Evolutionary conservation across 768 basidiomycete species (phyloP), one percentile per base, ranked within the genome.

Genomic region (Rhizopogon vesiculosus): DNA sequence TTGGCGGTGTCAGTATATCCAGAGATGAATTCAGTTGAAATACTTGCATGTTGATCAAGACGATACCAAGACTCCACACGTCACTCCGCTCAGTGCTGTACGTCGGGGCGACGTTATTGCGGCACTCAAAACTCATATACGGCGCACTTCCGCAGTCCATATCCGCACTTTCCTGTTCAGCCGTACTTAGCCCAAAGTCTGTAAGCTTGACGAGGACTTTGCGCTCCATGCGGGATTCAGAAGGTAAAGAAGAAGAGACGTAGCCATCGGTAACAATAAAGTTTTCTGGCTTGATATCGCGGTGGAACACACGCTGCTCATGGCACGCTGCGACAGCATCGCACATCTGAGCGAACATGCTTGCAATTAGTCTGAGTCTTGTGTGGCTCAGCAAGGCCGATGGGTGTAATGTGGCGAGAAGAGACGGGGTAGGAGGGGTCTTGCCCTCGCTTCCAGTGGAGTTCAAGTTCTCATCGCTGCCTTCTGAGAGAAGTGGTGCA

Each of bases 291-390:
- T 99, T 99, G 81, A 99, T 98, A 72, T 99, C 96, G 58, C 96
- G 85, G 69, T 99, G 96, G 67, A 87, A 93, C 58, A 99, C 90
- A 39, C 87, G 87, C 58, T 87, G 85, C 16, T 86, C 86, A 68
- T 99, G 96, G 73, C 96, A 98, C 6, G 89, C 85, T 3, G 92
- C 91, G 12, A 99, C 95, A 43, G 96, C 95, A 60, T 95, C 92
- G 68, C 96, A 98, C 96, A 99, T 99, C 74, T 98, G 97, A 18
- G 84, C 78, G 72, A 99, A 98, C 96, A 99, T 99, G 68, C 91
- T 88, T 3, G 94, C 86, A 65, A 99, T 93, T 61, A 99, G 84
- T 15, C 91, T 88, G 29, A 99, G 83, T 56, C 96, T 89, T 41
- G 87, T 89, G 54, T 85, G 83, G 28, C 91, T 91, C 53, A 99